Percentiles rank a stretch among this genome's conserved stretches.
Evolutionary conservation across 805 yeast species (phyloP).

Genomic region (Priceomyces fermenticarens): DNA sequence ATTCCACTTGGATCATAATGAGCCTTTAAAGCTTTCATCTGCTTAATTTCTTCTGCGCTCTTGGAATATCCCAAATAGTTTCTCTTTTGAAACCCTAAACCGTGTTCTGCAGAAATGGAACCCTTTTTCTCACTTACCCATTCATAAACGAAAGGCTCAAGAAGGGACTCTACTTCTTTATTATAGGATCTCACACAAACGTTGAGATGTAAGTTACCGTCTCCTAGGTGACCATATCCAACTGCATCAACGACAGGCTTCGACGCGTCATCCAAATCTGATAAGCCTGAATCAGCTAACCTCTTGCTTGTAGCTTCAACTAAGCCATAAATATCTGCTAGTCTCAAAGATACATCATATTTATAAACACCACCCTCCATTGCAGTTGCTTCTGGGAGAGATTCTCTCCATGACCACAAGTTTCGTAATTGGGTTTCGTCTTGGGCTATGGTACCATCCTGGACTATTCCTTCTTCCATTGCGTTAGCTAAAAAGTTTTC

Average conservation of each 20-base stretch:
- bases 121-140: constrained; percentile 75
- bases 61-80: constrained; percentile 85
- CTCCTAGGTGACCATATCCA: constrained; percentile 98
- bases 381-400: constrained; percentile 84
- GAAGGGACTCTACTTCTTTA: constrained; percentile 69
- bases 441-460: constrained; percentile 95
- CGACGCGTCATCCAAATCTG: constrained; percentile 56
- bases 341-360: constrained; percentile 92
- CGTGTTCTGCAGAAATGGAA: constrained; percentile 96
- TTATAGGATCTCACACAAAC: constrained; percentile 84
- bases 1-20: constrained; percentile 89
- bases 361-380: constrained; percentile 93
- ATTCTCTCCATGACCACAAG: constrained; percentile 96
- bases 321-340: constrained; percentile 73
- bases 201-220: constrained; percentile 92
- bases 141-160: constrained; percentile 95
- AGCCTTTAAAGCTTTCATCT: constrained; percentile 78
- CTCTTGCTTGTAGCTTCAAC: constrained; percentile 74
- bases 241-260: constrained; percentile 85
- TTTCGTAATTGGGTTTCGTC: constrained; percentile 82
- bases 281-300: constrained; percentile 53
- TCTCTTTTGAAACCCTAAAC: constrained; percentile 94
- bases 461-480: constrained; percentile 79
- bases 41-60: constrained; percentile 60
- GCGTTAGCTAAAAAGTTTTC: constrained; percentile 78